Base-by-base conservation (phyloP, 208 protist genomes). In the Borovskyia barvae region DNA sequence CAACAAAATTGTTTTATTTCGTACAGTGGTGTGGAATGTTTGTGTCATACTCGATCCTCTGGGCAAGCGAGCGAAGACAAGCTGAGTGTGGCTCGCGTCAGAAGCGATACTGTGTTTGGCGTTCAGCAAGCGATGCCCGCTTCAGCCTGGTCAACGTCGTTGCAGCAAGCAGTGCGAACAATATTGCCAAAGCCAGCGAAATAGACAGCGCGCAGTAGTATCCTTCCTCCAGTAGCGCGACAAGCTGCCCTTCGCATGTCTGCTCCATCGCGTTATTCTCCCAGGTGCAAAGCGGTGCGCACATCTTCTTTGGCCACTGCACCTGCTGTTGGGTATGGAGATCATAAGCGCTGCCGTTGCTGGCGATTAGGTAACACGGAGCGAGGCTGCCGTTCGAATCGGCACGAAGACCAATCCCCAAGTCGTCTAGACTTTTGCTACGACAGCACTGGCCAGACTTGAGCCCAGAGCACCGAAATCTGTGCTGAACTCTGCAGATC, bases 381-480 rank as follows among this genome's bases (percentile, higher is more conserved):
- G 19, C 6, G 3, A n/a, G n/a, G 14, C 20, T 5, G 28, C 29
- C 17, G 28, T 15, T 19, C 5, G 7, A 8, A 3, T 15, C 17
- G 19, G 3, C 5, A 22, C 7, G 17, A 2, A n/a, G n/a, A 25
- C 12, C 20, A 26, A 12, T 36, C 20, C 47, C 50, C 6, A 40
- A 17, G 8, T 46, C 35, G 33, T 43, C 17, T 11, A 64, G 64
- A n/a, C 43, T 20, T 12, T 56, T 72, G 30, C 66, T 53, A 11
- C 63, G 37, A 39, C 82, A 88, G 39, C 82, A 88, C n/a, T 73
- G 51, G 0, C 55, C 48, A 3, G 42, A n/a, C 15, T 29, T 49
- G 52, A 72, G 85, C 0, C 82, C 82, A 1, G 77, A 80, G 61
- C 82, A 88, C 42, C 47, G 14, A n/a, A 84, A 50, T 8, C 22